These are phyloP conservation scores for Paxillus ammoniavirescens DNA, from an alignment of 768 basidiomycete genomes.

Conservation along the genomic window DNA sequence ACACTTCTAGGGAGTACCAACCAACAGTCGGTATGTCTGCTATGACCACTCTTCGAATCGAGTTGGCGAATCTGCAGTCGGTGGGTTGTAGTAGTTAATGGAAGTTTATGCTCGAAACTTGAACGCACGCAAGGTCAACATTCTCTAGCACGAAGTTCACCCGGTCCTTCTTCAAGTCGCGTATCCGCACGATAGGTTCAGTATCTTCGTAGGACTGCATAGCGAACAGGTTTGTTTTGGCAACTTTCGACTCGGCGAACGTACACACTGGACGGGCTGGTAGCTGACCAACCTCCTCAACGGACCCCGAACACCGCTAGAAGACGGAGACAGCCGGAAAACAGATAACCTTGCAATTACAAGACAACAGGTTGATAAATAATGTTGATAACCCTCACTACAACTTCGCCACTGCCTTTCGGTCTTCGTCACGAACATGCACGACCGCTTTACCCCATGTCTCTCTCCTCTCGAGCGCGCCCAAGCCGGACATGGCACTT, in stretches of 20 bases:
- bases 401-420: conserved; percentile 39
- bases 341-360: not conserved
- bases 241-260: not conserved
- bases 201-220: conserved; percentile 38
- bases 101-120: not conserved
- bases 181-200: conserved; percentile 77
- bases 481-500: conserved; percentile 61
- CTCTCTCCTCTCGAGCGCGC: conserved; percentile 74
- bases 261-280: too few relatives aligned
- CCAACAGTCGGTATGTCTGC: conserved; percentile 96
- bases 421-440: conserved; percentile 53
- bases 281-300: not conserved
- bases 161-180: conserved; percentile 78
- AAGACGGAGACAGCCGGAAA: not conserved
- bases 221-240: not conserved
- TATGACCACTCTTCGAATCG: conserved; percentile 89
- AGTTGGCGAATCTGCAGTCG: conserved; percentile 81
- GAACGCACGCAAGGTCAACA: conserved; percentile 88
- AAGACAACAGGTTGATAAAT: not conserved
- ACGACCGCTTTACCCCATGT: conserved; percentile 93
- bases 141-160: conserved; percentile 94
- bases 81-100: conserved; percentile 14
- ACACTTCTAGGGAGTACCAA: conserved; percentile 37
- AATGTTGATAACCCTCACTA: conserved; percentile 12
- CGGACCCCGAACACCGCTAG: not conserved